A percentile compares a stretch with the other conserved stretches of the same genome.
Evolutionary conservation across 345 rosid species (phyloP).

Genomic region (Corymbia maculata): DNA sequence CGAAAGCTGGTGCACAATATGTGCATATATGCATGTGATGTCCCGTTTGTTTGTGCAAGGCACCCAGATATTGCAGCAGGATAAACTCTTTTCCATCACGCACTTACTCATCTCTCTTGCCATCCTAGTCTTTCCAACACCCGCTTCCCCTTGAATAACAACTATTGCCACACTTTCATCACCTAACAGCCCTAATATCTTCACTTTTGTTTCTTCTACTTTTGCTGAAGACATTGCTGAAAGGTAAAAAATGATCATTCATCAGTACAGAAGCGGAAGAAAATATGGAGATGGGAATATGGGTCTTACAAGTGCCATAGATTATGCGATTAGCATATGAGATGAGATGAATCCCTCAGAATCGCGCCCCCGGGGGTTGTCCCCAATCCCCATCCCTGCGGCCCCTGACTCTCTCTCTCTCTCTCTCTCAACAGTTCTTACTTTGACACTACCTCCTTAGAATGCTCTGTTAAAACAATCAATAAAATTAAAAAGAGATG

Average conservation of each 20-base stretch:
- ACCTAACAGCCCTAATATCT: background rate
- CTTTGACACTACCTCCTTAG: background rate
- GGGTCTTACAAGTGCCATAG: background rate
- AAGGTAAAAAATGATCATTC: background rate
- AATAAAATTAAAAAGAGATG: too few species aligned
- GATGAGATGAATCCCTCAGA: too few species aligned
- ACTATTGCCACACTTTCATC: background rate
- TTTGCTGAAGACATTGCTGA: background rate
- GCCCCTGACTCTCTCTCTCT: too few species aligned
- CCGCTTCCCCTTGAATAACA: conserved; percentile 17
- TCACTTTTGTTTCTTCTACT: background rate
- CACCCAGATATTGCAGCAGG: conserved; percentile 17
- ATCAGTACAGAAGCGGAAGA: background rate
- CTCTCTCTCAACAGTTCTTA: too few species aligned
- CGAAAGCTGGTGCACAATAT: conserved; percentile 28
- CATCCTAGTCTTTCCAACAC: conserved; percentile 47
- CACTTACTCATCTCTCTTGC: conserved; percentile 6
- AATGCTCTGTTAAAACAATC: too few species aligned
- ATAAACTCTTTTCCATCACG: background rate
- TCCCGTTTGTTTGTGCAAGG: conserved; percentile 9
- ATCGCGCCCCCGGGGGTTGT: too few species aligned
- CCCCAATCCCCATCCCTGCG: too few species aligned
- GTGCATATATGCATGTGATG: conserved; percentile 4
- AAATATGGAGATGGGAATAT: background rate
- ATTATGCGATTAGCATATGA: too few species aligned